Base-by-base conservation (phyloP, 257 asterid genomes). In the Solanum tarapatanum region DNA sequence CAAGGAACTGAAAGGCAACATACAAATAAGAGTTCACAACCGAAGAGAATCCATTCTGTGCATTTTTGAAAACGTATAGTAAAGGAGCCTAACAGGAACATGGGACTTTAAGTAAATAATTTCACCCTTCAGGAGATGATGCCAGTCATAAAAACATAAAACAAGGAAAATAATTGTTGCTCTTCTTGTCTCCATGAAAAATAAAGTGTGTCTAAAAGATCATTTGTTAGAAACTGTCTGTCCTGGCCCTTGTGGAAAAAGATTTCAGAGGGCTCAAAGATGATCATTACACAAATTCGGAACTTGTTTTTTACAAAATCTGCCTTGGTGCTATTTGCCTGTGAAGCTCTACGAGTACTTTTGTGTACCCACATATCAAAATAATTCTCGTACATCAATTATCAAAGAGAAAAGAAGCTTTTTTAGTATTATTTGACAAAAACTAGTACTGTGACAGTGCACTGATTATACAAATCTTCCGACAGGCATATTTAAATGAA, bases 1-100 rank as follows among this genome's bases (percentile, higher is more conserved):
- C 99, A 79, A 97, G 88, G 91, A 96, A 97, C 99, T 96, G 95
- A 89, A 93, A 87, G 26, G 90, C 23, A 86, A 58, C 55, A 86
- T 28, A 62, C 11, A 60, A 32, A 35, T 33, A 45, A 86, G 16
- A 10, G 58, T 41, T 11, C 72, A 62, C 74, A 68, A 55, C 14
- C 4, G 13, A 35, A 26, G 16, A 43, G 37, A 35, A 79, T 82
- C 17, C 28, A 82, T 45, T 19, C 3, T 43, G 32, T 1, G 8
- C 51, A 36, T 17, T 39, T 84, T 83, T 72, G 14, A 23, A 28
- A 45, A 4, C 4, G 8, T 28, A 28, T 10, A 45, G 41, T 80
- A 80, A 12, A 26, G 9, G 37, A 80, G 41, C 28, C 39, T 26
- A 28, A 9, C 19, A 28, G 41, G 85, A 80, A 80, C 41, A 80